These are phyloP conservation scores for Xylaria multiplex DNA, from an alignment of 2,329 filamentous ascomycete genomes.

Conservation along the genomic window DNA sequence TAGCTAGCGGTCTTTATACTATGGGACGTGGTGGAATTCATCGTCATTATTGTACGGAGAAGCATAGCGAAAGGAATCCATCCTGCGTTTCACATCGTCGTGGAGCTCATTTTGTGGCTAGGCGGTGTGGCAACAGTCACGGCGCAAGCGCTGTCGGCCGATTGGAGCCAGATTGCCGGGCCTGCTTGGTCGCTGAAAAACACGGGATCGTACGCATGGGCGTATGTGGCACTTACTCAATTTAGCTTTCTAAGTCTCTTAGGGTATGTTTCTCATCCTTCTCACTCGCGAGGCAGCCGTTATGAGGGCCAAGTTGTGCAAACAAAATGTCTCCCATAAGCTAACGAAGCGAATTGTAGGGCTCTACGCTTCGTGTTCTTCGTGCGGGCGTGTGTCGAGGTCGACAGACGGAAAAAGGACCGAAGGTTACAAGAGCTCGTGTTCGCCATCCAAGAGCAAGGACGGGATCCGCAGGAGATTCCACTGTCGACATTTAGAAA, in stretches of 20 bases:
- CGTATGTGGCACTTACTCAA: constrained; percentile 24
- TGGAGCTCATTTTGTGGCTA: constrained; percentile 43
- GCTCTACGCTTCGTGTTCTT: constrained; percentile 44
- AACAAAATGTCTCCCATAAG: neutral
- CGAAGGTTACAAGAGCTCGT: constrained; percentile 38
- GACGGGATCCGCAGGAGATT: constrained; percentile 31
- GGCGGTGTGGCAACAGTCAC: constrained; percentile 19
- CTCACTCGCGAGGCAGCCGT: neutral
- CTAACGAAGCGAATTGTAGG: constrained; percentile 31
- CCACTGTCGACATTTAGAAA: constrained; percentile 23
- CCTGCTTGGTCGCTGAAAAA: neutral
- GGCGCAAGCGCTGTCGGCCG: neutral
- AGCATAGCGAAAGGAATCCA: constrained; percentile 40
- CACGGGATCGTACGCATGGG: neutral
- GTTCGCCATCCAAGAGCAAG: constrained; percentile 37
- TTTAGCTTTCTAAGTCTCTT: constrained; percentile 29
- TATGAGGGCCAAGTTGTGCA: too few species aligned
- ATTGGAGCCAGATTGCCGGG: constrained; percentile 17
- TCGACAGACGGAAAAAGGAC: constrained; percentile 40
- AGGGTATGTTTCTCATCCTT: constrained; percentile 16
- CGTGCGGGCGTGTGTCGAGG: constrained; percentile 45
- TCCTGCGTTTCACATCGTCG: constrained; percentile 44
- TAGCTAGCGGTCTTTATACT: constrained; percentile 32
- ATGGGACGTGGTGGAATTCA: constrained; percentile 45
- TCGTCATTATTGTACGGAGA: constrained; percentile 41